phyloP scores from a whole-genome alignment of 352 stramenopile genomes.

The Phytopythium montanum region DNA sequence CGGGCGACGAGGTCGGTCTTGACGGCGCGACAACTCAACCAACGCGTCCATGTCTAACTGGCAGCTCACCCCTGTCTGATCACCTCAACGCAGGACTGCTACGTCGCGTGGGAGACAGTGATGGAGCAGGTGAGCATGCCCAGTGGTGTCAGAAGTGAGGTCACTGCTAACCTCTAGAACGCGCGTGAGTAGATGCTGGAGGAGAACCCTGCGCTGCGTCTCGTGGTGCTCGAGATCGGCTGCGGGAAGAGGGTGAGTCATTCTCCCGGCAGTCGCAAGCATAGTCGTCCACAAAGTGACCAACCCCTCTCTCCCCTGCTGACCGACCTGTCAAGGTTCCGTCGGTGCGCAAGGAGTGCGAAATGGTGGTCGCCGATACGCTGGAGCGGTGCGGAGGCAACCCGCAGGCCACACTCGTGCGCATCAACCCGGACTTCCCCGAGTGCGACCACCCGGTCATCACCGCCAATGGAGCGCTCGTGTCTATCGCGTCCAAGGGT shows the following conservation, averaged over 20 bases:
- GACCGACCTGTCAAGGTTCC: constrained; percentile 32
- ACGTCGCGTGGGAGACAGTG: constrained; percentile 75
- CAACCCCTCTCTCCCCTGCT: not conserved
- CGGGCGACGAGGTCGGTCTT: constrained; percentile 43
- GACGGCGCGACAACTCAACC: not conserved
- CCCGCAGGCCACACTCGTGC: constrained; percentile 57
- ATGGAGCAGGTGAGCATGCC: constrained; percentile 48
- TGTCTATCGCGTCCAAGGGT: constrained; percentile 48
- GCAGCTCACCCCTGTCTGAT: not conserved
- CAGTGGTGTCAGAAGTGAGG: not conserved
- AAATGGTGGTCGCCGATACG: constrained; percentile 76
- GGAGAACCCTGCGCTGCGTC: constrained; percentile 43
- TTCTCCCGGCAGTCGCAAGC: not conserved
- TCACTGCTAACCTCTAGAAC: not conserved
- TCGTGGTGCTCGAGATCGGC: constrained; percentile 83
- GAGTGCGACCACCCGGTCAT: constrained; percentile 52
- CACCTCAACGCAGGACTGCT: constrained; percentile 34
- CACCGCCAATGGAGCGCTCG: constrained; percentile 29
- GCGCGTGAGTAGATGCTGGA: constrained; percentile 54
- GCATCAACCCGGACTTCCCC: constrained; percentile 71
- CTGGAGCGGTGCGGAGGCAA: constrained; percentile 44
- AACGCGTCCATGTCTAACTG: not conserved
- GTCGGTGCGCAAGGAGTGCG: constrained; percentile 72
- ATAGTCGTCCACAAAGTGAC: no score
- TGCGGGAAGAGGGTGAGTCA: constrained; percentile 40